These are phyloP conservation scores for Taphrina confusa DNA, from an alignment of 1,139 yeast genomes.

Conservation along the genomic window DNA sequence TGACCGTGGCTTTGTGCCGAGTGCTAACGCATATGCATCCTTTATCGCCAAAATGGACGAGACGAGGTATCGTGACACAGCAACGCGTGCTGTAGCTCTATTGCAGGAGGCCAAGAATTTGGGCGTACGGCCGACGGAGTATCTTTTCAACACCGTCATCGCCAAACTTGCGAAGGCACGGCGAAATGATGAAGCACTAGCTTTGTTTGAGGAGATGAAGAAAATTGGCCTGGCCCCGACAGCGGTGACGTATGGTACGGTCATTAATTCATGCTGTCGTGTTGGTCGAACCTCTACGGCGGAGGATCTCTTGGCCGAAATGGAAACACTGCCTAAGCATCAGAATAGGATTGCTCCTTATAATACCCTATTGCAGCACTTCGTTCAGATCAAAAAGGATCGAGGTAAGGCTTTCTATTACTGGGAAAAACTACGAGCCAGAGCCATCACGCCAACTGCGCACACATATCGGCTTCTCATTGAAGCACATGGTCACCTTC, in stretches of 20 bases:
- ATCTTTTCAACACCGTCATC: conserved; percentile 48
- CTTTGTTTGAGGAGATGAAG: conserved; percentile 47
- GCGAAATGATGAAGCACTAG: conserved; percentile 46
- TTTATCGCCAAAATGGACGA: conserved; percentile 44
- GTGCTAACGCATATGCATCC: conserved; percentile 48
- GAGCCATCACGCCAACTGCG: conserved; percentile 46
- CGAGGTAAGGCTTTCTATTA: conserved; percentile 46
- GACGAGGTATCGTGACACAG: conserved; percentile 45
- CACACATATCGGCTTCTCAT: conserved; percentile 50
- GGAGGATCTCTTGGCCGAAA: conserved; percentile 45
- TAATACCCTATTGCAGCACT: conserved; percentile 49
- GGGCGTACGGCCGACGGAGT: conserved; percentile 46
- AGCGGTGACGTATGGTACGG: conserved; percentile 49
- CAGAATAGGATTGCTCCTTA: conserved; percentile 49
- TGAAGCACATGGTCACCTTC: conserved; percentile 47
- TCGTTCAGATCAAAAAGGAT: conserved; percentile 47
- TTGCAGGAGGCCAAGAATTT: conserved; percentile 47
- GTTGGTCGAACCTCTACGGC: conserved; percentile 48
- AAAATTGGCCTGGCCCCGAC: conserved; percentile 43
- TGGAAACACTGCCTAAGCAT: conserved; percentile 46
- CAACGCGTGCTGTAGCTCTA: conserved; percentile 45
- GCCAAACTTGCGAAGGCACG: conserved; percentile 49
- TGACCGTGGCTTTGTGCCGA: conserved; percentile 47
- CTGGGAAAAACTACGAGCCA: conserved; percentile 44
- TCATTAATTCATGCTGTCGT: conserved; percentile 50